These are phyloP conservation scores for Diaporthe sp. DNA, from an alignment of 2,329 filamentous ascomycete species.

Conservation along the genomic window DNA sequence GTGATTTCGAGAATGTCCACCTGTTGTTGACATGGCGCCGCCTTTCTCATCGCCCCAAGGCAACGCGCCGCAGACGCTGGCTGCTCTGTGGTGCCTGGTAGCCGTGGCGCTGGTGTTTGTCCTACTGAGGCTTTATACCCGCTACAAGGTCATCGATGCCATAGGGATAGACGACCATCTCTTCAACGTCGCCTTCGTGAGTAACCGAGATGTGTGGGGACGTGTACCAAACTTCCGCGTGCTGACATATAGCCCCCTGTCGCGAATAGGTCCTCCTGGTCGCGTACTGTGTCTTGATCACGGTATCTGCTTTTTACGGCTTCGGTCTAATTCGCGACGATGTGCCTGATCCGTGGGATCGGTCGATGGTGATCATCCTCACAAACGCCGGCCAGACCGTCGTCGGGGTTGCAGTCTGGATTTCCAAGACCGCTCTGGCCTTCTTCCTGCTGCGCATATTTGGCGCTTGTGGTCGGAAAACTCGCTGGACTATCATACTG, in stretches of 20 bases:
- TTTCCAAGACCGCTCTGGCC: constrained; percentile 24
- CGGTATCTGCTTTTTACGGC: constrained; percentile 25
- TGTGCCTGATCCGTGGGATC: constrained; percentile 32
- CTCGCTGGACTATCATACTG: constrained; percentile 21
- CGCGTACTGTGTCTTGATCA: constrained; percentile 24
- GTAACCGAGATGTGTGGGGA: neutral
- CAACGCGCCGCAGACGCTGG: constrained; percentile 36
- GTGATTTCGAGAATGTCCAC: constrained; percentile 5
- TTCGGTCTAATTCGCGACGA: constrained; percentile 24
- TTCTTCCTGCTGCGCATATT: constrained; percentile 26
- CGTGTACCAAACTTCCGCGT: neutral
- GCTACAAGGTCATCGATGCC: constrained; percentile 32
- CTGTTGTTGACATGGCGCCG: constrained; percentile 8
- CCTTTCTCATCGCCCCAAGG: constrained; percentile 35
- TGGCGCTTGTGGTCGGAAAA: constrained; percentile 20
- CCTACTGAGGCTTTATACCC: constrained; percentile 22
- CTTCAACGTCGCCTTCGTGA: constrained; percentile 32
- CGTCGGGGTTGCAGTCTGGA: constrained; percentile 29
- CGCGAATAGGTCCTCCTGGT: constrained; percentile 18
- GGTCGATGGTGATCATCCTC: constrained; percentile 30
- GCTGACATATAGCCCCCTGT: neutral
- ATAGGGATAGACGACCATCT: constrained; percentile 33
- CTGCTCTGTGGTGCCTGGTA: constrained; percentile 32
- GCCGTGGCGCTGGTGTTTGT: constrained; percentile 23
- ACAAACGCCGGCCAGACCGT: constrained; percentile 32